Evolutionary conservation across 176 grass and related monocot genomes (phyloP).

Genomic region (Guadua angustifolia): DNA sequence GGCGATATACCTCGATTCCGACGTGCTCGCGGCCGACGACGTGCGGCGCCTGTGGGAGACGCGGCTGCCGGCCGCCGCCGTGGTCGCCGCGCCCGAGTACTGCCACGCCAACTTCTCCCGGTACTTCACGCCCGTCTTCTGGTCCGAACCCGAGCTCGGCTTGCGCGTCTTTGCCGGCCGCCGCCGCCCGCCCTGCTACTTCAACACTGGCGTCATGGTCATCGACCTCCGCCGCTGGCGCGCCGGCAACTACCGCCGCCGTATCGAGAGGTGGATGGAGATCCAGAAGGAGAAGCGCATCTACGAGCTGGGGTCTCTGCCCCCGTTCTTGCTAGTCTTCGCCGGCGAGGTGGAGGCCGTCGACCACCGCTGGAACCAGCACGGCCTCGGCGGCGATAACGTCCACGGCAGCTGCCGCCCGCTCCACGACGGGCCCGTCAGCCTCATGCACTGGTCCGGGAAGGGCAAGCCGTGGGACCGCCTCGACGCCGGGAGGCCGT

Average conservation of each 20-base stretch:
- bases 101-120: constrained; percentile 95
- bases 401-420: constrained; percentile 67
- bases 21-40: constrained; percentile 80
- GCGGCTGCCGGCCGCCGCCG: constrained; percentile 68
- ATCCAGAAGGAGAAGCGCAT: constrained; percentile 70
- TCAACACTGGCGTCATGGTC: constrained; percentile 97
- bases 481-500: constrained; percentile 69
- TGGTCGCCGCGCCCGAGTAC: constrained; percentile 91
- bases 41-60: constrained; percentile 73
- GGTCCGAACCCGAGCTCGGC: constrained; percentile 64
- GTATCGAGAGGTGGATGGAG: constrained; percentile 78
- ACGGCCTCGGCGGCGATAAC: constrained; percentile 81
- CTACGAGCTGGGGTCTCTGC: constrained; percentile 78
- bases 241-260: constrained; percentile 57
- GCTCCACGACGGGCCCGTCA: constrained; percentile 70
- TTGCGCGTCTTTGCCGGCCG: constrained; percentile 55
- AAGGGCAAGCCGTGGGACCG: constrained; percentile 83
- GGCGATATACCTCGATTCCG: constrained; percentile 93
- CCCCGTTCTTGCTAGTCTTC: constrained; percentile 73
- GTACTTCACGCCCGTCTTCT: constrained; percentile 87
- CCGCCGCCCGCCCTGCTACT: constrained; percentile 77
- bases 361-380: constrained; percentile 80
- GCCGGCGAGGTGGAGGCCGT: constrained; percentile 79
- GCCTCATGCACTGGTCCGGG: constrained; percentile 86
- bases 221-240: constrained; percentile 74